A percentile compares a stretch with the other conserved stretches of the same genome.
Evolutionary conservation across 2,329 filamentous ascomycete species (phyloP).

Genomic region (Talaromyces islandicus): DNA sequence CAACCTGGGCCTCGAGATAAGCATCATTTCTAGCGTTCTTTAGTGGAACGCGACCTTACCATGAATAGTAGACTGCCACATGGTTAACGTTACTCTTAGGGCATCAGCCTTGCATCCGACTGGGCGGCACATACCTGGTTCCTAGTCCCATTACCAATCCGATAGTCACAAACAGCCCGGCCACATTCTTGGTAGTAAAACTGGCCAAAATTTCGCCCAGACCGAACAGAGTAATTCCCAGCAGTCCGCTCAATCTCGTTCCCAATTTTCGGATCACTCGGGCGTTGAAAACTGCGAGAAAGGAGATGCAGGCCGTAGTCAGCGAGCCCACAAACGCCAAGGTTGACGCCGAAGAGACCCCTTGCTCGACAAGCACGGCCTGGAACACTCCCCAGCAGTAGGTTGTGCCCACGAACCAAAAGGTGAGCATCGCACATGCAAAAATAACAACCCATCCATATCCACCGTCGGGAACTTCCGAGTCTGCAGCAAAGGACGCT

Average conservation of each 20-base stretch:
- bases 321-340: constrained; percentile 56
- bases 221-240: constrained; percentile 49
- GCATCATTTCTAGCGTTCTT: neutral
- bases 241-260: constrained; percentile 39
- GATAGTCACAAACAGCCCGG: constrained; percentile 44
- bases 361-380: constrained; percentile 46
- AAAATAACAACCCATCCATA: constrained; percentile 57
- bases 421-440: constrained; percentile 47
- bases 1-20: constrained; percentile 41
- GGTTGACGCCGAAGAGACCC: constrained; percentile 45
- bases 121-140: constrained; percentile 24
- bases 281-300: constrained; percentile 48
- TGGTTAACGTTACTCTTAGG: neutral
- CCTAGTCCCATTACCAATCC: constrained; percentile 46
- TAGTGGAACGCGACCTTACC: constrained; percentile 30
- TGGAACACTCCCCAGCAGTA: constrained; percentile 60
- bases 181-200: constrained; percentile 42
- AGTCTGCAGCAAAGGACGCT: constrained; percentile 42
- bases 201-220: constrained; percentile 44
- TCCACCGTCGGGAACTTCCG: constrained; percentile 48
- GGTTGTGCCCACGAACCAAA: constrained; percentile 52
- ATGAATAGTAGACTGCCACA: constrained; percentile 32
- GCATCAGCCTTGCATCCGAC: neutral
- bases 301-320: constrained; percentile 45
- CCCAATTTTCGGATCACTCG: constrained; percentile 48